Conservation (phyloP, 495 filamentous ascomycete genomes). For the Cercophora scortea region DNA sequence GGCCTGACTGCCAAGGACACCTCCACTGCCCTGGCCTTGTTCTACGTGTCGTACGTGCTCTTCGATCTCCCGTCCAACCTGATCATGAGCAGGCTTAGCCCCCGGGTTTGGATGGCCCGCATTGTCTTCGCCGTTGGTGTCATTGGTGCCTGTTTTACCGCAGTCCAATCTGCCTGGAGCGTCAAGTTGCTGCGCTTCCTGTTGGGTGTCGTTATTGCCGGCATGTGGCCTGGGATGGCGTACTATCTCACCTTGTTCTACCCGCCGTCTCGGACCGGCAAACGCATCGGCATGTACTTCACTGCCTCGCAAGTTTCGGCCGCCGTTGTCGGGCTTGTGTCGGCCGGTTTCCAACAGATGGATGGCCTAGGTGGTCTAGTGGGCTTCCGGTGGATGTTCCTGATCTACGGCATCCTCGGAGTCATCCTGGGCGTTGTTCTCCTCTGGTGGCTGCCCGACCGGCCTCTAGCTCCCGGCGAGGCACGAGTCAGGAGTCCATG, state of each 20-base stretch:
- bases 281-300: slow-evolving; percentile 83
- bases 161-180: slow-evolving; percentile 75
- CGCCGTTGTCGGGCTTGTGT: slow-evolving; percentile 81
- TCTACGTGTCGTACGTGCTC: slow-evolving; percentile 85
- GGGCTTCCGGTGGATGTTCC: slow-evolving; percentile 94
- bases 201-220: slow-evolving; percentile 79
- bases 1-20: slow-evolving; percentile 63
- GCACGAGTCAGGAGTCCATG: slow-evolving; percentile 35
- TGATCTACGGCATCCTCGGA: slow-evolving; percentile 73
- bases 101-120: slow-evolving; percentile 86
- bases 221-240: slow-evolving; percentile 94
- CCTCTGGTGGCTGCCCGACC: slow-evolving; percentile 87
- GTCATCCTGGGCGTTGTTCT: slow-evolving; percentile 61
- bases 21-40: slow-evolving; percentile 75
- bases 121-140: slow-evolving; percentile 84
- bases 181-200: slow-evolving; percentile 86
- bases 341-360: slow-evolving; percentile 87
- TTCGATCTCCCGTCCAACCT: slow-evolving; percentile 88
- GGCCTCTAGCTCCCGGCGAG: slow-evolving; percentile 61
- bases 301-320: slow-evolving; percentile 86
- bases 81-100: slow-evolving; percentile 76
- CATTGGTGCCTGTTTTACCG: slow-evolving; percentile 73
- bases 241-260: slow-evolving; percentile 93
- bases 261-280: slow-evolving; percentile 75
- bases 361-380: slow-evolving; percentile 68